Evolutionary conservation across 2,329 filamentous ascomycete species (phyloP).

Genomic region (Epichloe amarillans): DNA sequence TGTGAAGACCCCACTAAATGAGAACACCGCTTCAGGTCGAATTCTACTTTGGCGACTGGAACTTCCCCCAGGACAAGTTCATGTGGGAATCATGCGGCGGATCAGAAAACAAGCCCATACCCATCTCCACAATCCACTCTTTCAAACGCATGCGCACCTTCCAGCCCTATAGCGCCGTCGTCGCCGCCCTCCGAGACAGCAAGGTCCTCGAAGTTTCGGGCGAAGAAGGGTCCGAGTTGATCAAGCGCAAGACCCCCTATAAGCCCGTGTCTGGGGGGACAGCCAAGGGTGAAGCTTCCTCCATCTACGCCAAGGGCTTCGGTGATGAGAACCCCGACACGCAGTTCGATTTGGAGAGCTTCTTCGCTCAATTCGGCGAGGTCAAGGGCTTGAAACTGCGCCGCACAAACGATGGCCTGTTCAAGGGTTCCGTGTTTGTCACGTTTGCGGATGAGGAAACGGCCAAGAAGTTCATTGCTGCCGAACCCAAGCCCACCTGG

Average conservation of each 20-base stretch:
- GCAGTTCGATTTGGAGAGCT: constrained; percentile 88
- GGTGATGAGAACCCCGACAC: constrained; percentile 70
- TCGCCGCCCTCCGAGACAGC: constrained; percentile 72
- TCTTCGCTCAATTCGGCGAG: constrained; percentile 70
- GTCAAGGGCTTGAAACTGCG: constrained; percentile 78
- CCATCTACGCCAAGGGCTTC: constrained; percentile 90
- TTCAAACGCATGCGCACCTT: constrained; percentile 98
- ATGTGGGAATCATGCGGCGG: constrained; percentile 69
- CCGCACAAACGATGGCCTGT: constrained; percentile 55
- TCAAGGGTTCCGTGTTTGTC: constrained; percentile 96
- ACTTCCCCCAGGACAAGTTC: constrained; percentile 83
- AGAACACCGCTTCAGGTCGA: constrained; percentile 49
- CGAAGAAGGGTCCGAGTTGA: constrained; percentile 53
- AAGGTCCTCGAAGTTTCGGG: constrained; percentile 60
- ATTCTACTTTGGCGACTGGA: constrained; percentile 91
- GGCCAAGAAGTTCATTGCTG: constrained; percentile 64
- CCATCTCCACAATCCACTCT: constrained; percentile 61
- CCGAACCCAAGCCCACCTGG: constrained; percentile 74
- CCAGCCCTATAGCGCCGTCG: constrained; percentile 72
- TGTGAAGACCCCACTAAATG: neutral
- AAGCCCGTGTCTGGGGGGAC: constrained; percentile 44
- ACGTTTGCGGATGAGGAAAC: constrained; percentile 74
- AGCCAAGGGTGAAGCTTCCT: constrained; percentile 55
- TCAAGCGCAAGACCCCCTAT: constrained; percentile 64
- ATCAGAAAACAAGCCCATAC: constrained; percentile 66